These are phyloP conservation scores for Penicillium silybi DNA, from an alignment of 495 filamentous ascomycete species.

Conservation along the genomic window DNA sequence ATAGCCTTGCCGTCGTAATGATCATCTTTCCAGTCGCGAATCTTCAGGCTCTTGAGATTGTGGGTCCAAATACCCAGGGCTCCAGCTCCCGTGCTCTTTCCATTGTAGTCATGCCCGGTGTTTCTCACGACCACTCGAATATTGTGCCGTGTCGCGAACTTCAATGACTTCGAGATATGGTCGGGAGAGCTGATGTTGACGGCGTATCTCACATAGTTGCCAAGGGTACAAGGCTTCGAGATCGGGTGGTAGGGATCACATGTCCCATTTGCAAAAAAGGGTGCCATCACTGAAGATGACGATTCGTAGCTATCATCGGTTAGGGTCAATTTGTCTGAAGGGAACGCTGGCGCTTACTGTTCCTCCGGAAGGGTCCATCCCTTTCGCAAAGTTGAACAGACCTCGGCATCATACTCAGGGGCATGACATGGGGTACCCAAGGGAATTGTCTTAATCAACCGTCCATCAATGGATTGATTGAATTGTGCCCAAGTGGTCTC, in stretches of 20 bases:
- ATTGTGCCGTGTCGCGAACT: conserved; percentile 50
- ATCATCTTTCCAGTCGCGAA: conserved; percentile 26
- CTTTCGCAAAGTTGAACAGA: conserved; percentile 18
- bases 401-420: conserved; percentile 19
- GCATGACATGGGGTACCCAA: conserved; percentile 40
- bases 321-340: not conserved
- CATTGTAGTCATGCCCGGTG: conserved; percentile 53
- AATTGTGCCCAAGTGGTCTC: conserved; percentile 29
- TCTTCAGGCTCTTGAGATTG: conserved; percentile 39
- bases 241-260: conserved; percentile 38
- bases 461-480: conserved; percentile 35
- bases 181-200: conserved; percentile 26
- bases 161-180: conserved; percentile 28
- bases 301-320: conserved; percentile 9
- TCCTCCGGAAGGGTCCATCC: conserved; percentile 20
- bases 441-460: conserved; percentile 35
- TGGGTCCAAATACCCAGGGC: conserved; percentile 53
- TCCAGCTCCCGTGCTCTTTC: conserved; percentile 50
- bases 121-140: conserved; percentile 60
- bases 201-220: conserved; percentile 50
- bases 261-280: conserved; percentile 32
- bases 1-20: conserved; percentile 47
- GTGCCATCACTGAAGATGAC: conserved; percentile 28
- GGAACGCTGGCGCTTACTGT: conserved; percentile 14
- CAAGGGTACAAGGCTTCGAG: conserved; percentile 45